Base-by-base conservation (phyloP, 2,329 filamentous ascomycete genomes). In the Aureobasidium sp. region DNA sequence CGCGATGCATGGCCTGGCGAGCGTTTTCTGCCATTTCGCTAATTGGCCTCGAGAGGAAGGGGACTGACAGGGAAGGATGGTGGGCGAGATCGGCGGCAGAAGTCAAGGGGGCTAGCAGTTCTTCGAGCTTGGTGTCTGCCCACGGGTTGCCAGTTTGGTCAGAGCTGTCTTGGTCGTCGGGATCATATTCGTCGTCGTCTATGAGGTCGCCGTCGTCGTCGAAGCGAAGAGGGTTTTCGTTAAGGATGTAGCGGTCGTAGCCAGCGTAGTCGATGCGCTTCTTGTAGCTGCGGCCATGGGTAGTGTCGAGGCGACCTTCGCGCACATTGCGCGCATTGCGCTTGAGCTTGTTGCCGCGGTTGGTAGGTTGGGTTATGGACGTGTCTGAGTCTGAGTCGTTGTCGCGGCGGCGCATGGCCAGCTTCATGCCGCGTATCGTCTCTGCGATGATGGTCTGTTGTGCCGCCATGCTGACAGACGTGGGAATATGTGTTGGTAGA, bases 291-390 rank as follows among this genome's bases (percentile, higher is more conserved):
- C 85, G 84, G 2, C 87, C 87, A 32, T 81, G 82, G 0, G 85
- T 82, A 29, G 84, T 82, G 47, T 87, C 84, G 65, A 92, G 79
- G 69, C 87, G 85, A 63, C 88, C 88, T 70, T 86, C 81, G 68
- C 84, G 86, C 50, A 88, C 83, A 71, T 89, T 89, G 67, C 85
- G 82, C 48, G 89, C 86, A 68, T 85, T 83, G 73, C 85, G 88
- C 78, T 92, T 90, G 50, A 93, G 79, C 73, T 92, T 93, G 74
- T 90, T 85, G 65, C 88, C 88, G 70, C 89, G 86, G 74, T 92
- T 92, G 63, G 85, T 87, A 68, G 83, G 83, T 68, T 83, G 81
- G 64, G 86, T 82, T 68, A 91, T 86, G 61, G 85, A 83, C 64
- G 86, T 85, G 73, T 93, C 90, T 63, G 88, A 90, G 72, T 92